phyloP scores from a whole-genome alignment of 345 rosid genomes.

The Hypericum androsaemum region DNA sequence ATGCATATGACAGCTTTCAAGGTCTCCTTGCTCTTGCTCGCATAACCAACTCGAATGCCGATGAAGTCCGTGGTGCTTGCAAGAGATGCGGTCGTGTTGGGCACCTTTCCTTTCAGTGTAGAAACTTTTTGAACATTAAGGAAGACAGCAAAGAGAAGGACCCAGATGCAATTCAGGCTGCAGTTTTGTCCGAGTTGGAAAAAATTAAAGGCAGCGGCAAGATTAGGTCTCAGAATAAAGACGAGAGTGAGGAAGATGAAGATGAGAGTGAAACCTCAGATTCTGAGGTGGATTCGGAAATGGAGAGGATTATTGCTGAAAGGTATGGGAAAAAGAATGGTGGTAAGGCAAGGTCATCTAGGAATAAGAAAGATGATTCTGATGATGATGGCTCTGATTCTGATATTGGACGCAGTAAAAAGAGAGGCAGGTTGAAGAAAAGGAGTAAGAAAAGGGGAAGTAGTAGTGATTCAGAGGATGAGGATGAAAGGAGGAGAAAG shows the following conservation, averaged over 20 bases:
- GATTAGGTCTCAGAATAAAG: conserved; percentile 27
- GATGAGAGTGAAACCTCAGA: conserved; percentile 77
- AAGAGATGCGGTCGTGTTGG: conserved; percentile 93
- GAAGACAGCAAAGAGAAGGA: conserved; percentile 66
- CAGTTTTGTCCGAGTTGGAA: conserved; percentile 59
- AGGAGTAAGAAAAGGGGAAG: conserved; percentile 51
- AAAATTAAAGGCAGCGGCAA: conserved; percentile 60
- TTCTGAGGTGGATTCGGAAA: conserved; percentile 77
- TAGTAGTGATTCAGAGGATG: conserved; percentile 49
- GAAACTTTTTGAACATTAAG: conserved; percentile 71
- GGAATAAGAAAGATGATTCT: conserved; percentile 29
- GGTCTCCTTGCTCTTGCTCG: conserved; percentile 82
- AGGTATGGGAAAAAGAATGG: conserved; percentile 57
- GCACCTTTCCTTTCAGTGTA: conserved; percentile 79
- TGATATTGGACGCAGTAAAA: conserved; percentile 48
- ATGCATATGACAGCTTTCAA: conserved; percentile 71
- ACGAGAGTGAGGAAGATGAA: conserved; percentile 49
- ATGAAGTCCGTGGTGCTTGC: conserved; percentile 89
- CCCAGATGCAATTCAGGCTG: conserved; percentile 45
- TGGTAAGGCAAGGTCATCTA: conserved; percentile 24
- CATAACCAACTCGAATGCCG: conserved; percentile 59
- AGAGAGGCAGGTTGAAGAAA: conserved; percentile 74
- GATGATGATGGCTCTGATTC: conserved; percentile 34
- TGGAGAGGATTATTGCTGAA: conserved; percentile 80
- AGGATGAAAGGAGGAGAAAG: conserved; percentile 40